phyloP scores from a whole-genome alignment of 148 eudicot species.

The Agrostemma githago region DNA sequence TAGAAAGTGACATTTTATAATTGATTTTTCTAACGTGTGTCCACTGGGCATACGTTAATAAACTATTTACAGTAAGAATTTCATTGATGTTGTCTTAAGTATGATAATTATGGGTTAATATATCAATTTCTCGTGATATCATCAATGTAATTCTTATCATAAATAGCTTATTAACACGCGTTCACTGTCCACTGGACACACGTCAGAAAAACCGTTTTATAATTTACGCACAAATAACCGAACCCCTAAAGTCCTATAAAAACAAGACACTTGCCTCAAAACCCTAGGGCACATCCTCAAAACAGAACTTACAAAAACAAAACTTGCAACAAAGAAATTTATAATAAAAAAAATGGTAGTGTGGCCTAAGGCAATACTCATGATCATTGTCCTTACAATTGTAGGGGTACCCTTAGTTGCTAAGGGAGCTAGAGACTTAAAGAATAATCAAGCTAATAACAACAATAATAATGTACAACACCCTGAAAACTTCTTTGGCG shows the following conservation, averaged over 20 bases:
- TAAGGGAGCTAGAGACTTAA: constrained; percentile 22
- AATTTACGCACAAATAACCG: too few relatives aligned
- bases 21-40: too few relatives aligned
- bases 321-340: background rate
- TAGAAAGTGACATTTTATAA: too few relatives aligned
- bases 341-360: background rate
- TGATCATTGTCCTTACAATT: constrained; percentile 1
- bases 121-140: too few relatives aligned
- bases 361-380: constrained; percentile 8
- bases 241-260: constrained; percentile 17
- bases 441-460: background rate
- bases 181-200: too few relatives aligned
- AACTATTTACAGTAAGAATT: too few relatives aligned
- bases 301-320: background rate
- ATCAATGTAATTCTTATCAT: too few relatives aligned
- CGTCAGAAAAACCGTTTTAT: too few relatives aligned
- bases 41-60: too few relatives aligned
- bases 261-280: background rate
- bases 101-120: too few relatives aligned
- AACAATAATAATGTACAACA: background rate
- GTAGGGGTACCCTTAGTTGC: constrained; percentile 18
- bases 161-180: too few relatives aligned
- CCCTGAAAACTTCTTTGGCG: constrained; percentile 27
- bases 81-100: too few relatives aligned
- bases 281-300: background rate